Evolutionary conservation across 208 protist genomes (phyloP).

Genomic region (Acanthamoeba healyi): DNA sequence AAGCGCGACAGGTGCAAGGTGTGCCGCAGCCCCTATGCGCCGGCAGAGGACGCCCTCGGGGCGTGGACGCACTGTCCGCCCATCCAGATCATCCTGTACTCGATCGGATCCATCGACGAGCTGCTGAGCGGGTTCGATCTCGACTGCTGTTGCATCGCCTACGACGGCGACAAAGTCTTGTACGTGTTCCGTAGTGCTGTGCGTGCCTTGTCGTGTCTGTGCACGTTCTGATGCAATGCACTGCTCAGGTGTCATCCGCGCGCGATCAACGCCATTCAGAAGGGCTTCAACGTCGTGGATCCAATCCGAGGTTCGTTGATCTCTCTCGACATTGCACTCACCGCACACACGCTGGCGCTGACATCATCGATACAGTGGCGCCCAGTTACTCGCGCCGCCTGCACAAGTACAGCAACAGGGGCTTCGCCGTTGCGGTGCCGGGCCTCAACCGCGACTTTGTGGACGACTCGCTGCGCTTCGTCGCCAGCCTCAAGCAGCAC

Average conservation of each 20-base stretch:
- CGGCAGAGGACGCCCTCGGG: not conserved
- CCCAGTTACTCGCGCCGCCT: conserved; percentile 57
- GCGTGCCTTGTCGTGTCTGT: not conserved
- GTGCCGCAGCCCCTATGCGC: conserved; percentile 53
- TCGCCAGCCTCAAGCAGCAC: not conserved
- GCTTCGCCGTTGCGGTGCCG: conserved; percentile 57
- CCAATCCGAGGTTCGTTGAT: not conserved
- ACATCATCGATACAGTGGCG: not conserved
- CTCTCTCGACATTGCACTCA: too few species aligned
- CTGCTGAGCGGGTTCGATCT: conserved; percentile 69
- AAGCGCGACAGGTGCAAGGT: conserved; percentile 2
- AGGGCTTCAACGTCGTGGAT: conserved; percentile 62
- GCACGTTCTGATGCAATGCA: not conserved
- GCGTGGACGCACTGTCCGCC: not conserved
- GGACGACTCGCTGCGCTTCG: conserved; percentile 48
- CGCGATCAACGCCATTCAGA: conserved; percentile 52
- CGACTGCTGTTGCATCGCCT: conserved; percentile 71
- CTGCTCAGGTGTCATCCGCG: conserved; percentile 42
- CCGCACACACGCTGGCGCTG: too few species aligned
- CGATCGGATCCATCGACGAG: conserved; percentile 48
- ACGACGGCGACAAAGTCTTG: conserved; percentile 18
- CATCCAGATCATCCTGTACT: conserved; percentile 76
- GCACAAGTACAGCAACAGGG: conserved; percentile 59
- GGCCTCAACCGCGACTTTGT: conserved; percentile 56
- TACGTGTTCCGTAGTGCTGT: too few species aligned